Base-by-base conservation (phyloP, 192 early-diverging fungal genomes). In the Coemansia sp. region DNA sequence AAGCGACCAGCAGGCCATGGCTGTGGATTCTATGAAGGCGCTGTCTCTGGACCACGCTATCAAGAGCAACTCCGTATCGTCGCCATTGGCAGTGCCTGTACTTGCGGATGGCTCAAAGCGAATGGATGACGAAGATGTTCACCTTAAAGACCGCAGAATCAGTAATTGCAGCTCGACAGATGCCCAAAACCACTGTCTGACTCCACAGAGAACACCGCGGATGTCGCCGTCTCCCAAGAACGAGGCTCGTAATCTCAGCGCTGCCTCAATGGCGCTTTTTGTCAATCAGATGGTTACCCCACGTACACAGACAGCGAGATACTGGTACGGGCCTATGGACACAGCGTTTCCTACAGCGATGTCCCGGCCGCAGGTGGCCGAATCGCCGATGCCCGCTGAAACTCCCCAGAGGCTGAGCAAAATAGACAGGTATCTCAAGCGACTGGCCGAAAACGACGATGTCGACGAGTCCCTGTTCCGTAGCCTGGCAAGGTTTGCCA, bases 401-500 rank as follows among this genome's bases (percentile, higher is more conserved):
- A 75, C 73, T 17, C 75, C 80, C 1, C 71, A 74, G 60, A 67
- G 75, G 0, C 63, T 74, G 49, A 63, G 30, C 40, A 73, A 71
- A 25, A 57, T 74, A 29, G 80, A 70, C 17, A 4, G 25, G 22
- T 69, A 68, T 56, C 42, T 82, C 67, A 54, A 50, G 60, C 75
- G 67, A 7, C 66, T 82, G 8, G 60, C 62, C 30, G 63, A 60
- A 3, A 74, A 73, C 54, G 29, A 61, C 31, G 66, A 66, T 16
- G 75, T 82, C 5, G 69, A 74, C 51, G 80, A 82, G 36, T 56
- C 71, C 16, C 68, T 82, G 12, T 82, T 82, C 52, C 80, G 80
- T 50, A 67, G 72, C 40, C 60, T 82, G 54, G 80, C 80, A 7
- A 75, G 80, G 2, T 82, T 77, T 72, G 80, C 75, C 59, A 82